Evolutionary conservation across 208 protist species (phyloP), one percentile per base, ranked within the genome.

Genomic region (Acanthamoeba royreba): DNA sequence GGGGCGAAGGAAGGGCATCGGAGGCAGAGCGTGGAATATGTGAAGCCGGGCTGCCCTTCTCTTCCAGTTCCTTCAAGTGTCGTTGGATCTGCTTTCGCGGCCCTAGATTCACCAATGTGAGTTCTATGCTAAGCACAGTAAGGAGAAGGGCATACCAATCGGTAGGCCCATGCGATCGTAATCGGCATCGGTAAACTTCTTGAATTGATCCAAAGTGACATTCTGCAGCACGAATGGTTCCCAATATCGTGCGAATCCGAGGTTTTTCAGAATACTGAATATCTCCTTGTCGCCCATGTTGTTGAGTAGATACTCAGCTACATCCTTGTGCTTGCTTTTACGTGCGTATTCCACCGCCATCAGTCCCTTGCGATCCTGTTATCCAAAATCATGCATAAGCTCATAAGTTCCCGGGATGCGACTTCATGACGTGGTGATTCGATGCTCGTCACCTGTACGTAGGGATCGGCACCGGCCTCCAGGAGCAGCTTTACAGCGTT

Each of bases 101-200:
- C 22, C 63, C 63, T 77, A 58, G 22, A 58, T 58, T 58, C 49
- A 22, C 49, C 49, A 22, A 58, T 58, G 49, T 58, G 13, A n/a
- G 49, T 13, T 58, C 15, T 13, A n/a, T 58, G 49, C 7, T 69
- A 28, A 31, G 58, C n/a, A 69, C 25, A 69, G 33, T 28, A 25
- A 25, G 4, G 55, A 25, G 33, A 66, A 28, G 19, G 19, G 25
- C 25, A 25, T 77, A 77, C 69, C 69, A 35, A 81, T 81, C 22
- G 69, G 69, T 17, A 81, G 69, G 38, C 69, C 69, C 69, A 81
- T 81, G 69, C 69, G 69, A 25, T 81, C 69, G 69, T 81, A 81
- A 42, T 81, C 69, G 69, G 69, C 38, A 35, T 81, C 69, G 38
- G 69, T 81, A 42, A 81, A 47, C 40, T 47, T 43, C 40, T 81